Evolutionary conservation across 805 yeast genomes (phyloP), one percentile per base, ranked within the genome.

Genomic region (Myxozyma geophila): DNA sequence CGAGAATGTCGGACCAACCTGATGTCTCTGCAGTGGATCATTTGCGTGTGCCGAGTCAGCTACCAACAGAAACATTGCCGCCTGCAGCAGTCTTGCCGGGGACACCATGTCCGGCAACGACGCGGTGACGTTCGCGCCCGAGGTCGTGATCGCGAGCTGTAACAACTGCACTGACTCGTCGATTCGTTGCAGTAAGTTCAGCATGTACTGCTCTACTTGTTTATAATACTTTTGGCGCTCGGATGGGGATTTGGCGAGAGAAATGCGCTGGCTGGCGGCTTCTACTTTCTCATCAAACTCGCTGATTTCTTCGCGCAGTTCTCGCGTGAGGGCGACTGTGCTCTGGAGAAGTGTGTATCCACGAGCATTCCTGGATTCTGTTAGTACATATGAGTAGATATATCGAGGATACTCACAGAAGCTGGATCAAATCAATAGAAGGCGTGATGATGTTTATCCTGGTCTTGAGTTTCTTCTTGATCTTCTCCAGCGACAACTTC

Each of bases 71-170:
- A 75, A 72, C 52, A 80, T 77, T 0, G 89, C 78, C 0, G 93
- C 88, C 66, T 85, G 88, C n/a, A 89, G 74, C 46, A 87, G 76
- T 55, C 87, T 74, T 1, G 88, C 87, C 1, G 90, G 90, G 0
- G 90, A 87, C 4, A 87, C 80, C 23, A 79, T 76, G 35, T 80
- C 79, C 7, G 85, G 81, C 59, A 85, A 72, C 0, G 82, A 74
- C 0, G 83, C 80, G 46, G 80, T 79, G 56, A 87, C 72, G 62
- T 81, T 85, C 2, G 87, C 87, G 0, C 92, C 92, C 9, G 88
- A 84, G 0, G 92, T 87, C 0, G 86, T 81, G 50, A 89, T 73
- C 0, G 92, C 83, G 7, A 89, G 76, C 62, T 85, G 85, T 15
- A 89, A 79, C 37, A 87, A 77, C 0, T 95, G 95, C 36, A 89